Conservation (phyloP, 192 early-diverging fungal genomes). For the Podila clonocystis region DNA sequence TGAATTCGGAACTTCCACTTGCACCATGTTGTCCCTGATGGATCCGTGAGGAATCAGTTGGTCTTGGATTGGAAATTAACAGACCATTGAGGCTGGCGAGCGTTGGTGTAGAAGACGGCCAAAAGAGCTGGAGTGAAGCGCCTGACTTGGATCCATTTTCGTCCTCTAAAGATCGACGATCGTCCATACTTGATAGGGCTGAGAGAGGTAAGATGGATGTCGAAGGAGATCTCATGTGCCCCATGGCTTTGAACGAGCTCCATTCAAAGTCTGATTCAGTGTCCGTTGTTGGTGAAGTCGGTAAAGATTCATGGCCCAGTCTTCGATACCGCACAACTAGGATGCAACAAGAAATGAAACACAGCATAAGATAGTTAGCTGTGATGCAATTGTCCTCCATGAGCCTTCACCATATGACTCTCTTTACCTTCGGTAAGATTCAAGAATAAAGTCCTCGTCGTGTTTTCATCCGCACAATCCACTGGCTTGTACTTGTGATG, state of each 20-base stretch:
- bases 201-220: slow-evolving; percentile 34
- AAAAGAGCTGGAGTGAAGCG: not conserved
- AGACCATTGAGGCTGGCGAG: slow-evolving; percentile 16
- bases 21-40: not conserved
- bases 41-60: not conserved
- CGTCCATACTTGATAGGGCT: slow-evolving; percentile 3
- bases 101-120: slow-evolving; percentile 13
- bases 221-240: slow-evolving; percentile 41
- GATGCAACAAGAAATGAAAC: not conserved
- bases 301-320: slow-evolving; percentile 24
- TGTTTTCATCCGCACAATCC: slow-evolving; percentile 73
- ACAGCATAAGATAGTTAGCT: not conserved
- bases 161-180: not conserved
- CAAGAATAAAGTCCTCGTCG: slow-evolving; percentile 50
- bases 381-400: too few species aligned
- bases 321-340: slow-evolving; percentile 34
- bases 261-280: slow-evolving; percentile 16
- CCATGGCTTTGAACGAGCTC: slow-evolving; percentile 33
- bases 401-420: too few species aligned
- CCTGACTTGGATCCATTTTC: not conserved
- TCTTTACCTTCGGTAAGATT: slow-evolving; percentile 39
- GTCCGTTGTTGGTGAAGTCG: slow-evolving; percentile 24
- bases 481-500: slow-evolving; percentile 70
- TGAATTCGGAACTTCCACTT: not conserved
- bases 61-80: slow-evolving; percentile 7